Base-by-base conservation (phyloP, 257 asterid genomes). In the Solanum stenotomum region DNA sequence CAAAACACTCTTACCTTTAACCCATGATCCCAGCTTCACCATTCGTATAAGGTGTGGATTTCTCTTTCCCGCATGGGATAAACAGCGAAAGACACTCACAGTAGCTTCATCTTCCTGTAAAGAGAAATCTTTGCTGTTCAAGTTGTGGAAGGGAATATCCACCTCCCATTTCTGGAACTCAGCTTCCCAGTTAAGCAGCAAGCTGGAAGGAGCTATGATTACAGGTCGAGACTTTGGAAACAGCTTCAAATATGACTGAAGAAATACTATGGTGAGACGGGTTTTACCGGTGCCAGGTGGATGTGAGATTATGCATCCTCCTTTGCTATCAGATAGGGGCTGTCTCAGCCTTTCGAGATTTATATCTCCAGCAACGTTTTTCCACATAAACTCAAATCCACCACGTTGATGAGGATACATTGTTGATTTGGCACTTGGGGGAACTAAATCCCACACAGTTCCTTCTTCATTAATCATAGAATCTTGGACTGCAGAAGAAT, bases 251-350 rank as follows among this genome's bases (percentile, higher is more conserved):
- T 94, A 92, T 8, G 98, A 86, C 71, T 91, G 93, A 87, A 94
- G 93, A 85, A 96, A 95, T 49, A 93, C 94, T 44, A 96, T 89
- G 11, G 95, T 90, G 49, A 95, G 92, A 23, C 93, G 92, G 71
- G 96, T 93, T 89, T 96, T 94, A 74, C 99, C 98, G 0, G 98
- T 95, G 29, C 98, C 98, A 25, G 98, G 99, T 8, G 95, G 97
- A 81, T 96, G 99, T 5, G 97, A 95, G 70, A 96, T 94, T 56
- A 96, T 94, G 92, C 98, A 94, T 83, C 99, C 98, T 10, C 92
- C 88, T 46, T 98, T 95, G 1, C 89, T 91, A 5, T 42, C 35
- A 1, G 91, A 33, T 1, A 90, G 87, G 0, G 87, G 91, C 10
- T 49, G 65, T 34, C 27, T 37, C 37, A 94, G 91, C 15, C 92